Percentiles rank a stretch among this genome's conserved stretches.
phyloP scores from a whole-genome alignment of 2,329 filamentous ascomycete genomes.

The Geosmithia putterillii region DNA sequence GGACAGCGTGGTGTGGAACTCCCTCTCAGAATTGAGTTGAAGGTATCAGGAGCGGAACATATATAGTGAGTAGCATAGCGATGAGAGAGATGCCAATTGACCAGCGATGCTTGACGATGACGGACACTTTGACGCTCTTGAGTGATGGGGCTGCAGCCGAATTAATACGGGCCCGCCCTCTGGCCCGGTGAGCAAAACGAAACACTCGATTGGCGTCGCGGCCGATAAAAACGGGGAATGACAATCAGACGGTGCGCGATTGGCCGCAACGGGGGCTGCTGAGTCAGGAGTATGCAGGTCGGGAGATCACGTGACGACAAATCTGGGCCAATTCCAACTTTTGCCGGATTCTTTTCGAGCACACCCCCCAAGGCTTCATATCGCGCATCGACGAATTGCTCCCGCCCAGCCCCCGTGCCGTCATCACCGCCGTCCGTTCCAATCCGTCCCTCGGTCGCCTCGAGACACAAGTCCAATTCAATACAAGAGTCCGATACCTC shows the following conservation, averaged over 20 bases:
- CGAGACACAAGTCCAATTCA: too few relatives aligned
- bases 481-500: background rate
- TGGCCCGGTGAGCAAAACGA: too few relatives aligned
- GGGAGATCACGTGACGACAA: constrained; percentile 1
- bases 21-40: too few relatives aligned
- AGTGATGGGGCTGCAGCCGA: too few relatives aligned
- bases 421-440: background rate
- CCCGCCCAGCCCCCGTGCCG: background rate
- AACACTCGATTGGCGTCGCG: background rate
- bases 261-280: background rate
- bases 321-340: constrained; percentile 1
- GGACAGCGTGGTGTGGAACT: too few relatives aligned
- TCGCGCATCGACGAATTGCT: background rate
- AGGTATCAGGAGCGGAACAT: too few relatives aligned
- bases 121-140: too few relatives aligned
- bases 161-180: too few relatives aligned
- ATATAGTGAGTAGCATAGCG: too few relatives aligned
- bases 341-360: constrained; percentile 1
- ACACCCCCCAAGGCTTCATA: background rate
- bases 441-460: too few relatives aligned
- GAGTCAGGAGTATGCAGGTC: background rate
- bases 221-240: background rate
- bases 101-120: too few relatives aligned
- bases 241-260: background rate
- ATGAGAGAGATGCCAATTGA: too few relatives aligned